Evolutionary conservation across 2,329 filamentous ascomycete species (phyloP), one percentile per base, ranked within the genome.

Genomic region (Cordyceps javanica): DNA sequence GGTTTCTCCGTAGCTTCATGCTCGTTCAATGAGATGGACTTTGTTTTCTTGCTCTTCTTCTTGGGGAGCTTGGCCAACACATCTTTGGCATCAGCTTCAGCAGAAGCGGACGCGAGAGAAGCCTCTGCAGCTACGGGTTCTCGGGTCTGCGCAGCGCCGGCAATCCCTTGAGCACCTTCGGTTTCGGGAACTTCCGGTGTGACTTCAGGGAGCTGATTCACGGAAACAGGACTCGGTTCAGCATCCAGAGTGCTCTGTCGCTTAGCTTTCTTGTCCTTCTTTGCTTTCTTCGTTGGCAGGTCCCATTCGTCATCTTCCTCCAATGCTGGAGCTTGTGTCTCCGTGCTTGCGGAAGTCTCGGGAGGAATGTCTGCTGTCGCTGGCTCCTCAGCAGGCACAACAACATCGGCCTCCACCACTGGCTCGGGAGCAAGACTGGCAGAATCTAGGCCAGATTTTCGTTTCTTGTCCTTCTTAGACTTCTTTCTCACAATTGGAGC

Each of bases 251-350:
- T 45, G 30, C 48, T 54, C 19, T 44, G 34, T 36, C 42, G 55
- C 34, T 71, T 72, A 30, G 57, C 60, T 50, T 63, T 64, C 51
- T 75, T 60, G 39, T 38, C 73, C 59, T 79, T 78, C 62, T 79
- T 79, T 11, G 69, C 74, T 62, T 78, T 80, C 60, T 73, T 76
- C 57, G 66, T 65, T 51, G 74, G 69, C 38, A 69, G 61, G 8
- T 70, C 69, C 60, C 64, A 67, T 26, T 66, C n/a, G n/a, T n/a
- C 65, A 34, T 63, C 62, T 21, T 62, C 58, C 42, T 53, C 57
- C 16, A 60, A 8, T 21, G 48, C 32, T 42, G 68, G 62, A 14
- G 60, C n/a, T 38, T 45, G 46, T 14, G 58, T 23, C 11, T 58
- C 53, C 3, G 46, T 4, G n/a, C 30, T 32, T 23, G 26, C 10